These are phyloP conservation scores for Rhizopus sp. DNA, from an alignment of 371 early-diverging fungal species.

Conservation along the genomic window DNA sequence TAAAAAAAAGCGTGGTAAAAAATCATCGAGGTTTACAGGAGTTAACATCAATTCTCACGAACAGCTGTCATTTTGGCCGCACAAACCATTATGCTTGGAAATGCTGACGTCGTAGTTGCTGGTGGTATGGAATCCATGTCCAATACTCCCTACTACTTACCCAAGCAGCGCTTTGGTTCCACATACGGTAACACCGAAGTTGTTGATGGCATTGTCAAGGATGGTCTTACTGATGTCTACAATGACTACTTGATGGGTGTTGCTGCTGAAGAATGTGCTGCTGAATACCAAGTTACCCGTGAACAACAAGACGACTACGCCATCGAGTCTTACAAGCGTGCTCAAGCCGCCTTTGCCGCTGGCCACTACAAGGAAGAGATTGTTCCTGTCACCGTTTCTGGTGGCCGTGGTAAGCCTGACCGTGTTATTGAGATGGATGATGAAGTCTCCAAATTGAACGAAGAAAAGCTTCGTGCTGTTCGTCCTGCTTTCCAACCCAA, in stretches of 20 bases:
- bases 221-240: slow-evolving; percentile 94
- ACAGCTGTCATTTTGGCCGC: slow-evolving; percentile 83
- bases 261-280: slow-evolving; percentile 93
- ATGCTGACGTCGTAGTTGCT: slow-evolving; percentile 83
- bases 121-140: slow-evolving; percentile 98
- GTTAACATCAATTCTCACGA: background rate
- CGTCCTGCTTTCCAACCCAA: slow-evolving; percentile 88
- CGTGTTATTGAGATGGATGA: slow-evolving; percentile 81
- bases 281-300: slow-evolving; percentile 77
- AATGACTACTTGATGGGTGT: slow-evolving; percentile 89
- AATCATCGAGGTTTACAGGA: background rate
- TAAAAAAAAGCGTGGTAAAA: slow-evolving; percentile 11
- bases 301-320: slow-evolving; percentile 92
- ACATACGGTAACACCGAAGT: slow-evolving; percentile 86
- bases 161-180: slow-evolving; percentile 78
- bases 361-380: slow-evolving; percentile 88
- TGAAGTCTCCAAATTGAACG: slow-evolving; percentile 70
- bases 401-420: slow-evolving; percentile 84
- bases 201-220: slow-evolving; percentile 88
- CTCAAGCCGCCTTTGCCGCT: slow-evolving; percentile 77
- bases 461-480: slow-evolving; percentile 81
- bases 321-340: slow-evolving; percentile 83
- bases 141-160: slow-evolving; percentile 92
- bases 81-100: slow-evolving; percentile 82
- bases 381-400: slow-evolving; percentile 81